Base-by-base conservation (phyloP, 768 basidiomycete genomes). In the Lentinula detonsa region DNA sequence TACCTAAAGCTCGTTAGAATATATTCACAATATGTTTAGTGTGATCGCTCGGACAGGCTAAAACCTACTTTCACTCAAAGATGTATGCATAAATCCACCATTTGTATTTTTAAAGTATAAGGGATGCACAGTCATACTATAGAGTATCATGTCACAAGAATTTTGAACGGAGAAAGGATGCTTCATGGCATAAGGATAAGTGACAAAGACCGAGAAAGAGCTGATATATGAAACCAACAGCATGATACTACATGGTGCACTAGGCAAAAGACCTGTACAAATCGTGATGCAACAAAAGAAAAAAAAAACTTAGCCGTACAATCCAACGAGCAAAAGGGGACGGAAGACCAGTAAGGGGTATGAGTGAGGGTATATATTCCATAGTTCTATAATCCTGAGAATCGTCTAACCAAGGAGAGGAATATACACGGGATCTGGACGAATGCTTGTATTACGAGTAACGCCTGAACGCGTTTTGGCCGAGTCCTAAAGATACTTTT, bases 341-440 rank as follows among this genome's bases (percentile, higher is more conserved):
- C 40, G 39, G 3, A 46, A 9, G 37, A 37, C 42, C 37, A 42
- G 16, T 23, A 40, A 16, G 11, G 23, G 53, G 53, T 54, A 54
- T 54, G 35, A 3, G 35, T 23, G 42, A 28, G 42, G 39, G 56
- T 57, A 57, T 57, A 57, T 18, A 57, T 57, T 57, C 56, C 56
- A 34, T 23, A 23, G 31, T 53, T n/a, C 51, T 53, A 34, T 40
- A 57, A 57, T 21, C 28, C 15, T 21, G 16, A 37, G 18, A 43
- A 37, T 56, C 15, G 40, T 13, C 23, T 56, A 37, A 40, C 16
- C 10, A 18, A 42, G 18, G 23, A n/a, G 8, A 8, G 11, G 33
- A 23, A 28, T 11, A 35, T 28, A 35, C 8, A 35, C 18, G 31
- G 39, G 39, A 42, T 43, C 5, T 43, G 9, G 42, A n/a, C 16